Evolutionary conservation across 192 early-diverging fungal genomes (phyloP), one percentile per base, ranked within the genome.

Genomic region (Coemansia javaensis): DNA sequence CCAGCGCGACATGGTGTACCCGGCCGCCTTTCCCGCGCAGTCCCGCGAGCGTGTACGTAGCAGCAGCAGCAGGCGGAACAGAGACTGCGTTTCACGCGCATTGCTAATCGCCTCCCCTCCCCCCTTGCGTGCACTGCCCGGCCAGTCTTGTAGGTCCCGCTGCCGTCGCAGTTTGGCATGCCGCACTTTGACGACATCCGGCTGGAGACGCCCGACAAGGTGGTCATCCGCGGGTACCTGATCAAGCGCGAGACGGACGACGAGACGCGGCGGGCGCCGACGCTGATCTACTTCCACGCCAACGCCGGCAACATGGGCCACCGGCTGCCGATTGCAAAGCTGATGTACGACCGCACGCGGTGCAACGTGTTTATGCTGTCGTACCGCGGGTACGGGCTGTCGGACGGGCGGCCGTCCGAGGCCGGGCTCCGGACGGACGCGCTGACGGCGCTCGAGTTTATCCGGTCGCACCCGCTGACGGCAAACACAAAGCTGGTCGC

Each of bases 221-320:
- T 95, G 31, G 70, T 82, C 38, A 79, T 97, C 43, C 80, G 77
- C 30, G 86, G 81, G 2, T 95, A 91, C 63, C 49, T 88, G 47
- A 95, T 92, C 49, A 77, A 79, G 49, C 71, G 77, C 16, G 52
- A 61, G 0, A 71, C 76, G 17, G 79, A 81, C 34, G 72, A 77
- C 11, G 67, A 67, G 18, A 79, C 84, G 7, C 79, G 60, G 24
- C 49, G 37, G 1, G 71, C 81, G 14, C 80, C 87, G 25, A 97
- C 92, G 1, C 61, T 99, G 32, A 50, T 97, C 5, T 94, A 91
- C 52, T 88, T 88, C 45, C 96, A 99, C 57, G 93, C 94, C 22
- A 99, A 99, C 54, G 97, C 97, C 15, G 97, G 97, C 23, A 99
- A 99, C 63, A 92, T 97, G 88, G 96, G 97, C 31, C 94, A 99